Base-by-base conservation (phyloP, 768 basidiomycete genomes). In the Podaxis pistillaris region DNA sequence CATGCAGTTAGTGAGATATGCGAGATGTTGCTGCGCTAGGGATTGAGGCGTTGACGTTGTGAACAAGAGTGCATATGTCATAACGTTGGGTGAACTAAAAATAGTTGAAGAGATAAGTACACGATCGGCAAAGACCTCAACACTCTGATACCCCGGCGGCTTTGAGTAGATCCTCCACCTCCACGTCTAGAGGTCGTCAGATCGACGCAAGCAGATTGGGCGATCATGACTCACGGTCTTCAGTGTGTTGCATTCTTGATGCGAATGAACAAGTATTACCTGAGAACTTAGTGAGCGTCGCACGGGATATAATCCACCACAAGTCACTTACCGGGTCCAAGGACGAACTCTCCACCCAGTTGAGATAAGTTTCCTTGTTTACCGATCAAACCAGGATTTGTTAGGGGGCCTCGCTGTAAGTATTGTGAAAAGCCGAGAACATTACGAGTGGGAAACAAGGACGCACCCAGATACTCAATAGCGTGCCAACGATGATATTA, bases 291-390 rank as follows among this genome's bases (percentile, higher is more conserved):
- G 47, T 40, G 55, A 61, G 30, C 12, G 13, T 11, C n/a, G n/a
- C 36, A 33, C 66, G 8, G 24, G 12, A 50, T 26, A 50, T 13
- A n/a, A 24, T 50, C 13, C 3, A 50, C 1, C 2, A 9, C 11
- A 13, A 28, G 19, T 33, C 33, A 28, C 74, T 36, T 65, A 85
- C 85, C 85, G 19, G 85, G 83, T 22, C 83, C 84, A 54, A 88
- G 75, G 12, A 89, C 70, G 57, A 87, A 88, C 26, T 89, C 87
- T 2, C 86, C 86, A 4, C 87, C 87, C 0, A 86, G 72, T 68
- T 89, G 86, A 0, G 80, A 78, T n/a, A 83, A 66, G 55, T 86
- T 84, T 0, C 87, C 88, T 60, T 86, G 83, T 68, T 86, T 86
- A 0, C 86, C 86, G n/a, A 85, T 74, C 17, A 81, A 72, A 1